Evolutionary conservation across 2,329 filamentous ascomycete genomes (phyloP), one percentile per base, ranked within the genome.

Genomic region (Monosporascus sp.): DNA sequence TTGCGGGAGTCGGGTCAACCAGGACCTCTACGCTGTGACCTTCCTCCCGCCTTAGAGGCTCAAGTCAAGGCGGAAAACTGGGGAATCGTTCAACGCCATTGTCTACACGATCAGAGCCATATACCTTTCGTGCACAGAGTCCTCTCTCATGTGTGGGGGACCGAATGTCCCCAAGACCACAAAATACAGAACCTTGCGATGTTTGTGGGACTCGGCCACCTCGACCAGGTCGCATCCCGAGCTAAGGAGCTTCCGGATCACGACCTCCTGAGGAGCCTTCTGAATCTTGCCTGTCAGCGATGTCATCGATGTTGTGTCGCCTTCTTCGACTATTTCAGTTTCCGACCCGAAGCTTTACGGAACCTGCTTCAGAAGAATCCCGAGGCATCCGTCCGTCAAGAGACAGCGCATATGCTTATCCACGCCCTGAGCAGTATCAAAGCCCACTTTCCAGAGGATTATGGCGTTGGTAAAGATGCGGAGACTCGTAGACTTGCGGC

Each of bases 161-260:
- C 82, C 36, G 68, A 70, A n/a, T 84, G 81, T 63, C 79, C 78
- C 1, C 65, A 72, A 16, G 69, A 78, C 17, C 77, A 81, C 59
- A 59, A 55, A 19, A 59, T 76, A 17, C 77, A 83, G 61, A 73
- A 74, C 19, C 59, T 74, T 46, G 80, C 81, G 3, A 73, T 90
- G 62, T 70, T 73, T 16, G 76, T 83, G 56, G 74, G 80, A 1
- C 66, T 89, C 3, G 76, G 81, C 49, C 88, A 93, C 60, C 71
- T 95, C 38, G 87, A 92, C 60, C 88, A 93, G 64, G 78, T 95
- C 43, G 80, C 89, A 14, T 83, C 87, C 46, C 82, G 90, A 53
- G 79, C 83, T 4, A 90, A 88, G 66, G 87, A 91, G 41, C 66
- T 82, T 2, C 79, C 84, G 0, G 81, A 87, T 43, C 85, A 88